phyloP scores from a whole-genome alignment of 345 rosid genomes.

The Firmiana major region DNA sequence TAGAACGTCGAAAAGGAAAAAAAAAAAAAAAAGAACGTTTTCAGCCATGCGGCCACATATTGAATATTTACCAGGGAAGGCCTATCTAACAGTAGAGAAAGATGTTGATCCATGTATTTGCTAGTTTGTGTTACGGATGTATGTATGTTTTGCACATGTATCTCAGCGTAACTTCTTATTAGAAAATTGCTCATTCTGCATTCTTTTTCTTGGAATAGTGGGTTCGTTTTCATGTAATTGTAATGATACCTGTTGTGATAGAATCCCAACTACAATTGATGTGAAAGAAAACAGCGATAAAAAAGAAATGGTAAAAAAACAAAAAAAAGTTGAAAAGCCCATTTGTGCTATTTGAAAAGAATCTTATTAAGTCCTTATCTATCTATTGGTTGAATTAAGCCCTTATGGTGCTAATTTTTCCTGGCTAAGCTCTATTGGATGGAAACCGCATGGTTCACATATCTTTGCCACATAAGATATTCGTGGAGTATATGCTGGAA shows the following conservation, averaged over 20 bases:
- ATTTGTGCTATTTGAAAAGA: not conserved
- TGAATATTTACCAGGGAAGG: constrained; percentile 1
- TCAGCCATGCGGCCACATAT: not conserved
- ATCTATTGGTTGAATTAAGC: not conserved
- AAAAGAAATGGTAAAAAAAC: not conserved
- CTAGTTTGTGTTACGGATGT: not conserved
- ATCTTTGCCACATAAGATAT: not conserved
- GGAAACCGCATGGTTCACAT: not conserved
- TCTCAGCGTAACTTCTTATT: not conserved
- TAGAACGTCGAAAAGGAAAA: not conserved
- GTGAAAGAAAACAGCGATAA: not conserved
- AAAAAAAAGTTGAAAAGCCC: not conserved
- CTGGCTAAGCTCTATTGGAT: not conserved
- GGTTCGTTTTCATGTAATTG: not conserved
- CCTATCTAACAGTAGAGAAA: not conserved
- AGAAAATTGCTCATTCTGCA: not conserved
- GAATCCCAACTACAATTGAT: not conserved
- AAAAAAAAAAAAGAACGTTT: not conserved
- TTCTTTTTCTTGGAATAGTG: not conserved
- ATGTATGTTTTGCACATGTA: not conserved
- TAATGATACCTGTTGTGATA: not conserved
- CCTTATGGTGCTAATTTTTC: not conserved
- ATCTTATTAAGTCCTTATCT: not conserved
- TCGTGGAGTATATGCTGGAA: not conserved
- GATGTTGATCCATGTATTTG: not conserved